Conservation (phyloP, 2,329 filamentous ascomycete species). For the Trichoderma aggressivum region DNA sequence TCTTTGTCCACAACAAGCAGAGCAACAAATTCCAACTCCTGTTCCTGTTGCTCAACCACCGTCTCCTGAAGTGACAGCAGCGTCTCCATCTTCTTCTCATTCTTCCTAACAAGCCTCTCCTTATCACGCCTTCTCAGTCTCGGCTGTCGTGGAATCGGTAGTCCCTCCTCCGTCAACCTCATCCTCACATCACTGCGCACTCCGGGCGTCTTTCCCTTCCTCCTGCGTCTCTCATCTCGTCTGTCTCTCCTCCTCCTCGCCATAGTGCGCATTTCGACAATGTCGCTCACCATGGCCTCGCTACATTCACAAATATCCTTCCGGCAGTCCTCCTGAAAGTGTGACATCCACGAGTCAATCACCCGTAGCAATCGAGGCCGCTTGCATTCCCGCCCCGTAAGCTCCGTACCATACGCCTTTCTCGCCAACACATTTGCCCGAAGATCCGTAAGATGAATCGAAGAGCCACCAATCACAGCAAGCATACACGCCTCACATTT, state of each 20-base stretch:
- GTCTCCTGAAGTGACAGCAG: neutral
- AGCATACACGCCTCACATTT: slow-evolving; percentile 54
- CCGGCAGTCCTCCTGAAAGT: neutral
- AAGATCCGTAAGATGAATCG: slow-evolving; percentile 43
- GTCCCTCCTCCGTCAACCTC: neutral
- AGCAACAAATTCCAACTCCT: too few relatives aligned
- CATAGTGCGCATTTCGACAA: neutral
- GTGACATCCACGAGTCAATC: slow-evolving; percentile 44
- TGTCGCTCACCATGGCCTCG: neutral
- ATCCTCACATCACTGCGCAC: neutral
- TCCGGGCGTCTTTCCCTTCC: neutral
- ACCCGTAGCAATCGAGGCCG: slow-evolving; percentile 38
- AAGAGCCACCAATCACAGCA: slow-evolving; percentile 44
- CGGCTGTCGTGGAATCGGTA: slow-evolving; percentile 14
- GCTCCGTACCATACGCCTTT: slow-evolving; percentile 16
- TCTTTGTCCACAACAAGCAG: neutral
- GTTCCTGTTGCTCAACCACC: neutral
- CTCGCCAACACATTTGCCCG: slow-evolving; percentile 43
- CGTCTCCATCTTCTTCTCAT: neutral
- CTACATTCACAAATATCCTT: neutral
- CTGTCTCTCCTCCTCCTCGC: neutral
- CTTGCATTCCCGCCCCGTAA: neutral
- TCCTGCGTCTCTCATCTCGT: neutral
- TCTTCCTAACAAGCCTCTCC: neutral
- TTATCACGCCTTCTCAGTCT: neutral